Evolutionary conservation across 352 stramenopile species (phyloP).

Genomic region (Pythium apleroticum): DNA sequence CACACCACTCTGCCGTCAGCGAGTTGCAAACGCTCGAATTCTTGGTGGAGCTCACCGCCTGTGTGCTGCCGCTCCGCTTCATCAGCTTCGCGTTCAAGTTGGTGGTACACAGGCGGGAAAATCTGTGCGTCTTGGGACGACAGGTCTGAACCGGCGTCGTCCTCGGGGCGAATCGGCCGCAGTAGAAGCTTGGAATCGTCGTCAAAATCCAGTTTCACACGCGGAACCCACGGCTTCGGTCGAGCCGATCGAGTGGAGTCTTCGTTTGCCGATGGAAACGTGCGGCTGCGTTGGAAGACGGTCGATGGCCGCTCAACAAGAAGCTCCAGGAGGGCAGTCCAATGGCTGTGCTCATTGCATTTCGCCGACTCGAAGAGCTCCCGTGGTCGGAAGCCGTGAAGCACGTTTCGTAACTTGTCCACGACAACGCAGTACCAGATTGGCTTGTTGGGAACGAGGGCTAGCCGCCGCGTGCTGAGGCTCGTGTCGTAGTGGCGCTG

Average conservation of each 20-base stretch:
- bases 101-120: slow-evolving; percentile 34
- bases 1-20: slow-evolving; percentile 32
- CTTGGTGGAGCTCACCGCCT: slow-evolving; percentile 33
- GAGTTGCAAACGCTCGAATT: slow-evolving; percentile 32
- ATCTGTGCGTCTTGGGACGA: slow-evolving; percentile 44
- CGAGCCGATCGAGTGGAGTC: neutral
- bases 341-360: neutral
- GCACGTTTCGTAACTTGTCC: slow-evolving; percentile 37
- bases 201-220: slow-evolving; percentile 38
- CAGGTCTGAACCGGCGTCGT: slow-evolving; percentile 35
- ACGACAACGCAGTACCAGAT: slow-evolving; percentile 36
- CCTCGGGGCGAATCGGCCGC: slow-evolving; percentile 22
- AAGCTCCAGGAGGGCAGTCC: slow-evolving; percentile 6
- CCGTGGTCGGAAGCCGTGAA: slow-evolving; percentile 10
- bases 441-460: neutral
- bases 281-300: slow-evolving; percentile 15
- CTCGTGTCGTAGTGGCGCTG: slow-evolving; percentile 8
- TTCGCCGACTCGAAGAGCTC: slow-evolving; percentile 3
- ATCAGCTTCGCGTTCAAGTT: slow-evolving; percentile 13
- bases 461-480: neutral
- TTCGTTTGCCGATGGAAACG: slow-evolving; percentile 11
- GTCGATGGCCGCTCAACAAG: slow-evolving; percentile 33
- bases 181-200: slow-evolving; percentile 43
- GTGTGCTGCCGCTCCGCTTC: neutral
- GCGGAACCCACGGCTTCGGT: slow-evolving; percentile 30